Evolutionary conservation across 768 basidiomycete species (phyloP).

Genomic region (Mycena kentingensis): DNA sequence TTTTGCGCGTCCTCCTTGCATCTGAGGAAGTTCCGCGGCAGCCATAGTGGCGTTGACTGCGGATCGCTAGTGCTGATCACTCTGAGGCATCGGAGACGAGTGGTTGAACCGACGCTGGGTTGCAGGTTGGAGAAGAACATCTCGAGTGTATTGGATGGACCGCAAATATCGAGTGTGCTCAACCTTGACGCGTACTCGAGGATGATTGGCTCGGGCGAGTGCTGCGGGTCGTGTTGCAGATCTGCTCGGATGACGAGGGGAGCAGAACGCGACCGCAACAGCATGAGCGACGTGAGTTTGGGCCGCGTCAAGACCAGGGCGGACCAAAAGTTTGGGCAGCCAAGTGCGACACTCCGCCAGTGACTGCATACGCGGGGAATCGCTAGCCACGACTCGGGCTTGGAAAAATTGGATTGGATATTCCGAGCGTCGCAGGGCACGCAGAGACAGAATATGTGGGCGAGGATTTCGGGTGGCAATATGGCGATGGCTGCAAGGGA

Average conservation of each 20-base stretch:
- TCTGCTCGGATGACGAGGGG: conserved; percentile 19
- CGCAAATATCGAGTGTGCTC: conserved; percentile 11
- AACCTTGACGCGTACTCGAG: conserved; percentile 12
- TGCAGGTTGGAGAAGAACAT: conserved; percentile 17
- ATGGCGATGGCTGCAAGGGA: conserved; percentile 13
- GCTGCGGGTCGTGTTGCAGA: conserved; percentile 3
- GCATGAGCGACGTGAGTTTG: conserved; percentile 21
- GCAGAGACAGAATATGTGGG: conserved; percentile 21
- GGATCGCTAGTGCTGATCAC: conserved; percentile 8
- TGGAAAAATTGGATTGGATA: conserved; percentile 4
- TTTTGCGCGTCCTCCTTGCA: neutral
- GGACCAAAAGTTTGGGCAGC: conserved; percentile 22
- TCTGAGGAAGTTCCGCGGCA: conserved; percentile 14
- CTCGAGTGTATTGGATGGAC: conserved; percentile 1
- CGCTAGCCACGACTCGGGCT: conserved; percentile 14
- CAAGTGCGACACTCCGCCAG: conserved; percentile 20
- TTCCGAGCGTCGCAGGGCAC: conserved; percentile 10
- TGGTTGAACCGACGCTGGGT: conserved; percentile 6
- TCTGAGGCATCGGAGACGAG: conserved; percentile 6
- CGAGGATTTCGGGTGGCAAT: conserved; percentile 22
- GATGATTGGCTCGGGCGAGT: conserved; percentile 14
- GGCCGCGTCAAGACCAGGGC: conserved; percentile 19
- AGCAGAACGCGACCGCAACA: conserved; percentile 17
- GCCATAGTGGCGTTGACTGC: conserved; percentile 3
- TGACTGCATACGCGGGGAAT: conserved; percentile 12